These are phyloP conservation scores for Miscanthus lutarioriparius DNA, from an alignment of 176 grass and related monocot species.

Conservation along the genomic window DNA sequence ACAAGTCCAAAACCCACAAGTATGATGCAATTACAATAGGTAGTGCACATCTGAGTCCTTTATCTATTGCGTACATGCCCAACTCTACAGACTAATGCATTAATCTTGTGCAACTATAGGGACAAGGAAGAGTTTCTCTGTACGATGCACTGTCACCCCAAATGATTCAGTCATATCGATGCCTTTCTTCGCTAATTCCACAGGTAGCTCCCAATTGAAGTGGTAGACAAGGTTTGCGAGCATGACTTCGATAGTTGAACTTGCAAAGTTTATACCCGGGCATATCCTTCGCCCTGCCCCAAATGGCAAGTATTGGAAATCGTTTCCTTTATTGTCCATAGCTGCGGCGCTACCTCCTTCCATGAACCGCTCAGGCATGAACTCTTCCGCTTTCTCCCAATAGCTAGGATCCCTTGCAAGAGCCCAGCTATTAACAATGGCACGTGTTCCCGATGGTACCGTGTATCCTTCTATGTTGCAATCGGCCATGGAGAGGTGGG, in stretches of 20 bases:
- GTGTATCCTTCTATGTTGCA: background rate
- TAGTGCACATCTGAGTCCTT: too few relatives aligned
- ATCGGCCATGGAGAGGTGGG: background rate
- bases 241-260: too few relatives aligned
- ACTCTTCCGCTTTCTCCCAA: background rate
- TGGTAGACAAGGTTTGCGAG: too few relatives aligned
- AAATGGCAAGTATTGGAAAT: background rate
- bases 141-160: too few relatives aligned
- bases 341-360: background rate
- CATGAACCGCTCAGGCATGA: background rate
- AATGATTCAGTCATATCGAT: too few relatives aligned
- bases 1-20: too few relatives aligned
- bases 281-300: background rate
- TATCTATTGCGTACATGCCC: too few relatives aligned
- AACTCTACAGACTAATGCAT: too few relatives aligned
- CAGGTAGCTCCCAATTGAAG: too few relatives aligned
- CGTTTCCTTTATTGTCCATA: background rate
- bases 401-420: background rate
- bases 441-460: background rate
- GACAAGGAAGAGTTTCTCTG: conserved; percentile 14
- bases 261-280: too few relatives aligned
- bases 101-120: background rate
- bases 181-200: too few relatives aligned
- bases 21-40: too few relatives aligned
- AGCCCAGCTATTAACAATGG: background rate